Evolutionary conservation across 306 rosid genomes (phyloP).

Genomic region (Begonia loranthoides): DNA sequence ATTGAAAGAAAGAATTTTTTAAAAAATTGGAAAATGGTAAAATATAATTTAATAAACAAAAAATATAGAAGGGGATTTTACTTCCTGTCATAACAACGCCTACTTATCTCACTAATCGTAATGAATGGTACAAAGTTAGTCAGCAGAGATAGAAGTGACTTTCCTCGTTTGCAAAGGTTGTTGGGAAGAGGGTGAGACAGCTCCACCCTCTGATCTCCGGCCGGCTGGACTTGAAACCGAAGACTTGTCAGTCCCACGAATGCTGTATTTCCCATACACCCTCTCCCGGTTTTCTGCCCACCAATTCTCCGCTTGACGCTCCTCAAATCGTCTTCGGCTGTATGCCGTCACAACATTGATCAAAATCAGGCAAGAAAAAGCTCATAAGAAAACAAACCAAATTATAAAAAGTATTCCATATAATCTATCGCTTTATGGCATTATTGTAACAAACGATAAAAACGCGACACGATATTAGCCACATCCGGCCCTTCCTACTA

Average conservation of each 20-base stretch:
- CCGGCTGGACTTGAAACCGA: slow-evolving; percentile 30
- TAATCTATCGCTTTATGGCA: no score
- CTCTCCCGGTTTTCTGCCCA: slow-evolving; percentile 93
- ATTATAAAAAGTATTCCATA: no score
- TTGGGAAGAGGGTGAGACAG: slow-evolving; percentile 19
- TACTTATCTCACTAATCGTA: slow-evolving; percentile 11
- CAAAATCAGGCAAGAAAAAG: no score
- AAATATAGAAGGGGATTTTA: slow-evolving; percentile 8
- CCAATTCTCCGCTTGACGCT: slow-evolving; percentile 95
- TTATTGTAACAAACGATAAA: no score
- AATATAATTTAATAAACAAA: slow-evolving; percentile 6
- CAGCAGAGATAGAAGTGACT: background rate
- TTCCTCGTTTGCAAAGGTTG: slow-evolving; percentile 25
- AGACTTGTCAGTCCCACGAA: slow-evolving; percentile 66
- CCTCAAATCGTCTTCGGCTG: slow-evolving; percentile 93
- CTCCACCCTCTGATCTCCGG: background rate
- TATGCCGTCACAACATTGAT: slow-evolving; percentile 8
- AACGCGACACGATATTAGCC: no score
- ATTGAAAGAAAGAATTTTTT: slow-evolving; percentile 41
- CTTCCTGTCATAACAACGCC: no score
- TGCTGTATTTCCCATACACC: slow-evolving; percentile 73
- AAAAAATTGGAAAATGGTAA: slow-evolving; percentile 15
- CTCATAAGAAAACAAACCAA: no score
- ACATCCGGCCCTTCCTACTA: no score
- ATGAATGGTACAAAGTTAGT: slow-evolving; percentile 16